A percentile compares a stretch with the other conserved stretches of the same genome.
These are phyloP conservation scores for Vitis hybrid DNA, from an alignment of 177 flowering plant species.

Conservation along the genomic window DNA sequence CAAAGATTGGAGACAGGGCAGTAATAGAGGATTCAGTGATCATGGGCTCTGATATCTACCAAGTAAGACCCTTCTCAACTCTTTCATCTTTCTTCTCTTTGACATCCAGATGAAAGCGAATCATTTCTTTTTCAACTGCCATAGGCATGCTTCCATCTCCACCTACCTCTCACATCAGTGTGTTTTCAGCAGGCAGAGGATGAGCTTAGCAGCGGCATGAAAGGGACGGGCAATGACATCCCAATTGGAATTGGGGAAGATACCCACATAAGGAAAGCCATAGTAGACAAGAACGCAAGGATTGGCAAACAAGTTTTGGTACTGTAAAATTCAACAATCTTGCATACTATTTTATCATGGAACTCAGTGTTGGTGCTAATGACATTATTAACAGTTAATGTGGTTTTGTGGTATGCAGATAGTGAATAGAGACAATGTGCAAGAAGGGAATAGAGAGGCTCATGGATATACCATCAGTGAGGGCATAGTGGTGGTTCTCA, in stretches of 20 bases:
- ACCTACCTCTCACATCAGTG: neutral
- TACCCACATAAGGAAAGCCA: slow-evolving; percentile 64
- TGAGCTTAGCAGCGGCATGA: slow-evolving; percentile 17
- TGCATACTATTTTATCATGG: too few relatives aligned
- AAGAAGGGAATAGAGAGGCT: slow-evolving; percentile 63
- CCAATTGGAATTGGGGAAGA: slow-evolving; percentile 78
- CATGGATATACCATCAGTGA: slow-evolving; percentile 49
- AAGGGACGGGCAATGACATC: slow-evolving; percentile 25
- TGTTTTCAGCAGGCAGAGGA: slow-evolving; percentile 25
- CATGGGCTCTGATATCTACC: slow-evolving; percentile 74
- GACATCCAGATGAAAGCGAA: neutral
- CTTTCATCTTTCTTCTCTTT: too few relatives aligned
- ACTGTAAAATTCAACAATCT: neutral
- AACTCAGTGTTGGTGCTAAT: neutral
- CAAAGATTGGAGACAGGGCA: slow-evolving; percentile 59
- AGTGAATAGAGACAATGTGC: slow-evolving; percentile 60
- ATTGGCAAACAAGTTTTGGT: slow-evolving; percentile 84
- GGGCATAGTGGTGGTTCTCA: slow-evolving; percentile 66
- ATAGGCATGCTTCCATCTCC: too few relatives aligned
- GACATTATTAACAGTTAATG: neutral
- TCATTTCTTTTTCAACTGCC: too few relatives aligned
- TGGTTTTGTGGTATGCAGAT: slow-evolving; percentile 40
- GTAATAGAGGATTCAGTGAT: slow-evolving; percentile 71
- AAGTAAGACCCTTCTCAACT: slow-evolving; percentile 32
- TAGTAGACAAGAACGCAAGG: slow-evolving; percentile 81